Conservation (phyloP, 331 rosid genomes). For the Dryas integrifolia region DNA sequence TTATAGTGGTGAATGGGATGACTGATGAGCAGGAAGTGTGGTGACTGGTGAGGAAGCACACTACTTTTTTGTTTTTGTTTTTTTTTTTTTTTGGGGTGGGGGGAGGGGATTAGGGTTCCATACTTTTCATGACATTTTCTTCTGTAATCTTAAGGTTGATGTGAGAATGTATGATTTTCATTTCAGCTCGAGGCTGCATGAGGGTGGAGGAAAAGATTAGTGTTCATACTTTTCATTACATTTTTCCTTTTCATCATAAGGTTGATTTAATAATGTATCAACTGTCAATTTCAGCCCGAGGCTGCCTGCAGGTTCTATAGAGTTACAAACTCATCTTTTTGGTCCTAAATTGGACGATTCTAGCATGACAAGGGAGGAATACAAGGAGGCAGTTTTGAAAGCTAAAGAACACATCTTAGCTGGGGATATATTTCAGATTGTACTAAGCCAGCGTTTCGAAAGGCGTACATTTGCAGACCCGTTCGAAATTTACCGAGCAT, state of each 20-base stretch:
- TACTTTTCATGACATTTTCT: not conserved
- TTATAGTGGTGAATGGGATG: not conserved
- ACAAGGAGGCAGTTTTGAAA: slow-evolving; percentile 68
- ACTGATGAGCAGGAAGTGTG: not conserved
- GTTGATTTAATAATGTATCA: slow-evolving; percentile 1
- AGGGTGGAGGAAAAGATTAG: slow-evolving; percentile 36
- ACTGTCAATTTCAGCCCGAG: slow-evolving; percentile 57
- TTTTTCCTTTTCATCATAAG: not conserved
- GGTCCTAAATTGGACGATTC: slow-evolving; percentile 74
- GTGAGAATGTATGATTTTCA: not conserved
- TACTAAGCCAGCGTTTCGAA: slow-evolving; percentile 88
- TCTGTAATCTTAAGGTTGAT: not conserved
- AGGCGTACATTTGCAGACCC: slow-evolving; percentile 95
- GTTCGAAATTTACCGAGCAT: slow-evolving; percentile 80
- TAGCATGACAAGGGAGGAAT: slow-evolving; percentile 67
- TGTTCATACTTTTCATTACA: not conserved
- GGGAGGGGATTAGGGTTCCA: not conserved
- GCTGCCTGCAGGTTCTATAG: slow-evolving; percentile 76
- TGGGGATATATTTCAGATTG: slow-evolving; percentile 91
- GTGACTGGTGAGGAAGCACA: too few species aligned
- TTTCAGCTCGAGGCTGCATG: slow-evolving; percentile 35
- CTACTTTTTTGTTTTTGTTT: too few species aligned
- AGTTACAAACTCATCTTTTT: slow-evolving; percentile 51
- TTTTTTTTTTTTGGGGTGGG: not conserved
- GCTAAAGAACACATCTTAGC: slow-evolving; percentile 88